phyloP scores from a whole-genome alignment of 2,329 filamentous ascomycete genomes.

The Sporothrix euskadiensis region DNA sequence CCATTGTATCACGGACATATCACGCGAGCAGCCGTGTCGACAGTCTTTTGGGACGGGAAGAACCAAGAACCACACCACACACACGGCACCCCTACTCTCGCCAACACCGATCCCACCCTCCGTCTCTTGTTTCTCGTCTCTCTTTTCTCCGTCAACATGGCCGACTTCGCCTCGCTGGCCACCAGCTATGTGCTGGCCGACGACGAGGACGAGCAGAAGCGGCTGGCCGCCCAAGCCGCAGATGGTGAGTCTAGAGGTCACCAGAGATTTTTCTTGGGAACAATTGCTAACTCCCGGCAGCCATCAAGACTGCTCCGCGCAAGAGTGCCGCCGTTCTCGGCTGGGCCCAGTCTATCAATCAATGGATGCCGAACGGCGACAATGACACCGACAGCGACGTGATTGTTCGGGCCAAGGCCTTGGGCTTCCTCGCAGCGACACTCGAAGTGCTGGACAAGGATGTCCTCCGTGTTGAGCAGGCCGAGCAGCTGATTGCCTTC shows the following conservation, averaged over 20 bases:
- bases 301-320: slow-evolving; percentile 31
- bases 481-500: slow-evolving; percentile 47
- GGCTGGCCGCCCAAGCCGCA: slow-evolving; percentile 32
- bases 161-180: slow-evolving; percentile 34
- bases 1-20: background rate
- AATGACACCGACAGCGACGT: slow-evolving; percentile 44
- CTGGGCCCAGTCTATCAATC: slow-evolving; percentile 38
- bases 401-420: slow-evolving; percentile 56
- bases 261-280: no score
- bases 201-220: slow-evolving; percentile 31
- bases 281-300: slow-evolving; percentile 24
- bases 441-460: slow-evolving; percentile 50
- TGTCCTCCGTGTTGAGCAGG: slow-evolving; percentile 52
- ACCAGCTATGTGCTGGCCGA: slow-evolving; percentile 36
- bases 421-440: slow-evolving; percentile 59
- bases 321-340: slow-evolving; percentile 33
- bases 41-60: slow-evolving; percentile 11
- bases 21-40: slow-evolving; percentile 12
- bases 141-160: slow-evolving; percentile 29
- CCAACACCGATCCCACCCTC: background rate
- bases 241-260: slow-evolving; percentile 27
- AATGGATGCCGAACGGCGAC: slow-evolving; percentile 40
- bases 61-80: background rate
- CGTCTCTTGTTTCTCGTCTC: background rate
- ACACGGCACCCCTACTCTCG: background rate